phyloP scores from a whole-genome alignment of 352 stramenopile species.

The Globisporangium mamillatum region DNA sequence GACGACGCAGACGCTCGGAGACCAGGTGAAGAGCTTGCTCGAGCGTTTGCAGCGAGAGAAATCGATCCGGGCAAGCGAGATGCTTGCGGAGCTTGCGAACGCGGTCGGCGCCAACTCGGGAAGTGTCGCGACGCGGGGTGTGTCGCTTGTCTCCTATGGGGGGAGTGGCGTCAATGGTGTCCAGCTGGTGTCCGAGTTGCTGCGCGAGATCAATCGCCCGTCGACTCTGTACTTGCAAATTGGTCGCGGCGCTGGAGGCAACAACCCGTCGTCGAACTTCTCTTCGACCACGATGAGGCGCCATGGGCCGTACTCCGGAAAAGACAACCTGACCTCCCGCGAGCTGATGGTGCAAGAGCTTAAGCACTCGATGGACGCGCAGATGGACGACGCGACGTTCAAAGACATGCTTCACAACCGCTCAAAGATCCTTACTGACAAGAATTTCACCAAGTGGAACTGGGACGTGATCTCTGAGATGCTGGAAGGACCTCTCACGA shows the following conservation, averaged over 20 bases:
- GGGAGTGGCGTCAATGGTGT: conserved; percentile 84
- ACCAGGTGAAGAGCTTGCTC: conserved; percentile 68
- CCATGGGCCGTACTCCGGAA: conserved; percentile 18
- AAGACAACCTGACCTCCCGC: conserved; percentile 75
- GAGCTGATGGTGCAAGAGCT: conserved; percentile 86
- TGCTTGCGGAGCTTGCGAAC: conserved; percentile 79
- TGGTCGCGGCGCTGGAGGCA: conserved; percentile 9
- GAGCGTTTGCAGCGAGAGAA: conserved; percentile 80
- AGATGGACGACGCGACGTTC: conserved; percentile 88
- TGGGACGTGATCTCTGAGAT: conserved; percentile 91
- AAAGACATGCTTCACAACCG: conserved; percentile 89
- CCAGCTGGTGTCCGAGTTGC: conserved; percentile 78
- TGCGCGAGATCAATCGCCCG: conserved; percentile 86
- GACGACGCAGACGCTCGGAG: conserved; percentile 64
- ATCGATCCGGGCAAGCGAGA: conserved; percentile 82
- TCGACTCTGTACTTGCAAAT: conserved; percentile 43
- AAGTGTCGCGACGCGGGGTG: conserved; percentile 58
- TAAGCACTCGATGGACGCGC: conserved; percentile 84
- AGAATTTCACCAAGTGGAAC: conserved; percentile 91
- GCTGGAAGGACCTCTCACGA: conserved; percentile 82
- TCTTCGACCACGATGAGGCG: conserved; percentile 21
- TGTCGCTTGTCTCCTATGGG: conserved; percentile 81
- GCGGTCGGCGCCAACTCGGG: conserved; percentile 76
- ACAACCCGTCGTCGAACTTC: conserved; percentile 19
- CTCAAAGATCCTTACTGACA: conserved; percentile 81